Evolutionary conservation across 2,329 filamentous ascomycete species (phyloP), one percentile per base, ranked within the genome.

Genomic region (Aspergillus carbonarius): DNA sequence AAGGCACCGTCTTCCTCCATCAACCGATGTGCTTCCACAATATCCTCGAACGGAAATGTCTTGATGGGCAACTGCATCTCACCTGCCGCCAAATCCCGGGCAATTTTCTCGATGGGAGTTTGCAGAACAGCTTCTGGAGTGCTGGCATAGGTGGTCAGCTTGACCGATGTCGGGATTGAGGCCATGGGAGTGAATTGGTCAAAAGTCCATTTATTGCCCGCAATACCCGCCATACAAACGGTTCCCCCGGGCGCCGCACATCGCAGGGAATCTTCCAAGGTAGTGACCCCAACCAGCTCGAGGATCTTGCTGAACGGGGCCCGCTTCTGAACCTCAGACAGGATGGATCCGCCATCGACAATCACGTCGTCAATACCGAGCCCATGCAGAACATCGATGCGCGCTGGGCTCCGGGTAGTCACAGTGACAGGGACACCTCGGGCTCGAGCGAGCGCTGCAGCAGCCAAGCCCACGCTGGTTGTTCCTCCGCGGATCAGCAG

Each of bases 401-500:
- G 67, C 20, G 68, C 68, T 8, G 63, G 58, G n/a, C 66, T 72
- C 18, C 78, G 68, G 30, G 76, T 81, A 39, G 80, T 81, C 12
- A 68, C 69, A 1, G 71, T 70, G 7, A 82, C 76, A 58, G 65
- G 68, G 7, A 68, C 72, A 5, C 79, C 79, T 42, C 74, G 66
- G 13, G 68, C 71, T 58, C 75, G 78, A 20, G 79, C 79, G 56
- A 83, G 74, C 6, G 74, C 74, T 6, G 79, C 73, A 4, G 80
- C 80, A 13, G 79, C 78, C 15, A 82, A 68, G 4, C 80, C 80
- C 12, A 82, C 75, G 54, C 74, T 77, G 13, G 78, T 81, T 4
- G 81, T 82, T 0, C 79, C 80, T 1, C 81, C 81, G 5, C 80
- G 70, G n/a, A 83, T 71, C n/a, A 83, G 68, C 53, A 83, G 57